Evolutionary conservation across 2,329 filamentous ascomycete genomes (phyloP), one percentile per base, ranked within the genome.

Genomic region (Colletotrichum sp.): DNA sequence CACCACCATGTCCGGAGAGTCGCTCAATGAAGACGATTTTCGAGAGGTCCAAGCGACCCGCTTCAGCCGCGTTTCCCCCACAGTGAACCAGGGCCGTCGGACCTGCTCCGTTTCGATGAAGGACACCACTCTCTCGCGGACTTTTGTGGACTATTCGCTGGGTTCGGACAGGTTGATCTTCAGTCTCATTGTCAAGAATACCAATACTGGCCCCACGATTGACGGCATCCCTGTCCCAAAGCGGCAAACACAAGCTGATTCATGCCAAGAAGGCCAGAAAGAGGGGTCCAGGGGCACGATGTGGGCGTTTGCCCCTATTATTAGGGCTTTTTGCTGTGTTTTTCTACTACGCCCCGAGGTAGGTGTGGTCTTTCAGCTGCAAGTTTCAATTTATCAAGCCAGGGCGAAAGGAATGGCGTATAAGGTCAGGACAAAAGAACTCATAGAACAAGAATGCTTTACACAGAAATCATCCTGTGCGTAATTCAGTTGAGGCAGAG

Each of bases 391-490:
- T 2, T 44, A 0, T 3, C 6, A 44, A 44, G 39, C 39, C 39
- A 44, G 39, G 18, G 5, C 39, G 10, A 8, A n/a, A 44, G 8
- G 16, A 44, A 44, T n/a, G 1, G 3, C 39, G 39, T 8, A 39
- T 8, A 39, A 39, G 36, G 15, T 16, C 16, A 10, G 10, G 8
- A n/a, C 39, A n/a, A 44, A n/a, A 44, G 18, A 3, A 44, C 8
- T 6, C 5, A 44, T 0, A n/a, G 3, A 44, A n/a, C 3, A n/a
- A 44, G 5, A 44, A 44, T n/a, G 39, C 0, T 44, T 44, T 44
- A n/a, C 16, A 44, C 39, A 44, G 16, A 44, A n/a, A 44, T 18
- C 18, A 44, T 2, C 5, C 5, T 18, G 6, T 44, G 39, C 39
- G 18, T 44, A 44, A n/a, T n/a, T 0, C 39, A 1, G 16, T n/a